A percentile compares a stretch with the other conserved stretches of the same genome.
Evolutionary conservation across 257 asterid genomes (phyloP).

Genomic region (Prunella vulgaris): DNA sequence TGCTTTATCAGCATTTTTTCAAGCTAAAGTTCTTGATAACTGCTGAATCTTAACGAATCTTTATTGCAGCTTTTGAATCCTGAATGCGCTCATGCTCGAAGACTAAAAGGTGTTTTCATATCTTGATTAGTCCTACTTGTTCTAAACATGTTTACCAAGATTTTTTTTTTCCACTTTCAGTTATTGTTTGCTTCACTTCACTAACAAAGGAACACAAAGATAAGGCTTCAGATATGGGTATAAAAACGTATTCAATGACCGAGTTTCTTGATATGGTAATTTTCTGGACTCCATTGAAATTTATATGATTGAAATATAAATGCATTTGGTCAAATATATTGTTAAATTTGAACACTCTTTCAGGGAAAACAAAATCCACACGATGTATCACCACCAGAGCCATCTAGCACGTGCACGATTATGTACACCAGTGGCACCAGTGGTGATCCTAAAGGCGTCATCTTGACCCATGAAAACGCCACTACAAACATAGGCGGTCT

Average conservation of each 20-base stretch:
- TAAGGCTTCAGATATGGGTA: slow-evolving; percentile 44
- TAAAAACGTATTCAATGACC: slow-evolving; percentile 61
- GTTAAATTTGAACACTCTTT: background rate
- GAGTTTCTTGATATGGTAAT: slow-evolving; percentile 67
- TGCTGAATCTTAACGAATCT: background rate
- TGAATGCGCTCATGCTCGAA: slow-evolving; percentile 69
- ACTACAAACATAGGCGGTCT: slow-evolving; percentile 58
- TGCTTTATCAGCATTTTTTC: background rate
- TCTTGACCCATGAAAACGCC: slow-evolving; percentile 81
- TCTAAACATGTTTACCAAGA: slow-evolving; percentile 14
- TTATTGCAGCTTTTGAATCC: slow-evolving; percentile 62
- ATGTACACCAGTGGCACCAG: slow-evolving; percentile 99
- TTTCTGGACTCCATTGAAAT: background rate
- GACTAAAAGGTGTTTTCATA: slow-evolving; percentile 59
- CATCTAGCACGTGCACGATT: slow-evolving; percentile 58
- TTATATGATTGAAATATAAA: too few relatives aligned
- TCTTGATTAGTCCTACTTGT: background rate
- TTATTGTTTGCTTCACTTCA: slow-evolving; percentile 74
- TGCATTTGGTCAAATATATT: too few relatives aligned
- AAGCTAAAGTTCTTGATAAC: background rate
- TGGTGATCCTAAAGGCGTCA: slow-evolving; percentile 93
- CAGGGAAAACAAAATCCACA: slow-evolving; percentile 65
- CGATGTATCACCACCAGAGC: slow-evolving; percentile 63
- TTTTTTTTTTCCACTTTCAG: slow-evolving; percentile 35
- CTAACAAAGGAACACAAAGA: slow-evolving; percentile 51